These are phyloP conservation scores for Alternaria ventricosa DNA, from an alignment of 2,329 filamentous ascomycete genomes.

Conservation along the genomic window DNA sequence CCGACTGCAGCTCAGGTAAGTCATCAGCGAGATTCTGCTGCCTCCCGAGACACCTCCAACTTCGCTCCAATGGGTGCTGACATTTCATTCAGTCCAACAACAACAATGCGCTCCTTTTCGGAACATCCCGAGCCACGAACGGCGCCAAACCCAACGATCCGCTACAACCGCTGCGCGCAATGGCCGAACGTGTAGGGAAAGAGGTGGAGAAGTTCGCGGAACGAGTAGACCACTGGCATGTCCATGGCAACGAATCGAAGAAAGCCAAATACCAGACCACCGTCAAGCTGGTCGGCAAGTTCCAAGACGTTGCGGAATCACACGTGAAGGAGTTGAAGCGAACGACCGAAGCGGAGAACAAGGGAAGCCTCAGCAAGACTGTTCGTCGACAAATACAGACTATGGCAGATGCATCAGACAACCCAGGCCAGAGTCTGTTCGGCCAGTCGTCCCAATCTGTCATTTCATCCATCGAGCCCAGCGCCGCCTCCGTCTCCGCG, in stretches of 20 bases:
- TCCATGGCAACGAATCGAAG: constrained; percentile 33
- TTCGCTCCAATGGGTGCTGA: neutral
- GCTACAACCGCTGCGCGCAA: constrained; percentile 66
- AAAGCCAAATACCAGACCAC: constrained; percentile 62
- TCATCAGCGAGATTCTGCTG: constrained; percentile 7
- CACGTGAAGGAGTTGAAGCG: constrained; percentile 56
- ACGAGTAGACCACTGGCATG: constrained; percentile 74
- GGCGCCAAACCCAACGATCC: constrained; percentile 47
- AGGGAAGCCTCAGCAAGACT: constrained; percentile 39
- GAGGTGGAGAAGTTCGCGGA: constrained; percentile 90
- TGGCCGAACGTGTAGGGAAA: constrained; percentile 72
- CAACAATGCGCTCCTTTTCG: constrained; percentile 17
- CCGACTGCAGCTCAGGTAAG: constrained; percentile 32
- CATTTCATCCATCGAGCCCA: constrained; percentile 23
- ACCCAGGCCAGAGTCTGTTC: constrained; percentile 17
- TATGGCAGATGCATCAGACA: constrained; percentile 30
- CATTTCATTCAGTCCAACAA: constrained; percentile 14
- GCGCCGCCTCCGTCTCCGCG: constrained; percentile 32
- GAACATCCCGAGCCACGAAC: constrained; percentile 22
- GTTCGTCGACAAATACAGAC: constrained; percentile 42
- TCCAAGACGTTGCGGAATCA: constrained; percentile 59
- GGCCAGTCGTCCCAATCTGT: constrained; percentile 27
- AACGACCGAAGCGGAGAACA: constrained; percentile 50
- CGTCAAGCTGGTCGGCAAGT: constrained; percentile 48
- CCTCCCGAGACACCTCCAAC: neutral